Evolutionary conservation across 495 filamentous ascomycete genomes (phyloP), one percentile per base, ranked within the genome.

Genomic region (Articulospora tetracladia): DNA sequence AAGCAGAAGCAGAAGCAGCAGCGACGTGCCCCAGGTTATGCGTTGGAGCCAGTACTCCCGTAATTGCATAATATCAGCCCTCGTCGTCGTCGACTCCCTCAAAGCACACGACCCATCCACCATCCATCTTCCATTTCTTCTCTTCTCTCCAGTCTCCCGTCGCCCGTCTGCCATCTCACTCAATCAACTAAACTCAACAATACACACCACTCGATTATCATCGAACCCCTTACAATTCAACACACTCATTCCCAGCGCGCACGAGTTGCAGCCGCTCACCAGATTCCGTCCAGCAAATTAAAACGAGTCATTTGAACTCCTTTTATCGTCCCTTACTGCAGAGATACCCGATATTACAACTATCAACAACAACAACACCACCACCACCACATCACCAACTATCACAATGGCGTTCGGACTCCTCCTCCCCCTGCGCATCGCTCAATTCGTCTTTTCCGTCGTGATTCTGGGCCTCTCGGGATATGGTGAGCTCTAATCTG

Each of bases 401-500:
- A n/a, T n/a, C n/a, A 66, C 60, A 59, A 68, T 68, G 66, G 56
- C 50, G 22, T 64, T 63, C 46, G 60, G 49, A 36, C 22, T 69
- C 28, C 34, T 67, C 8, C 57, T 69, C 15, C 61, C 61, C 34
- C 24, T 69, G 15, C 65, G 68, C 53, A 63, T 69, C 34, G 61
- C 57, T 13, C 91, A 95, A 70, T 70, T 72, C 22, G 54, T 89
- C 51, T 83, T 91, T 55, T 83, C 86, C 12, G 66, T 91, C 64
- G 78, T 88, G 48, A 77, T 89, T 32, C 70, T 95, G 52, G 84
- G 77, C 22, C 73, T 95, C 34, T 86, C 86, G 20, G 83, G 76
- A 52, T 91, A 87, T 69, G 84, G 91, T 94, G 77, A 7, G 81
- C 73, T 39, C 39, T 44, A 3, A 44, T 44, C 39, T 6, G 39